Conservation (phyloP, 306 rosid genomes). For the Cicer judaicum region DNA sequence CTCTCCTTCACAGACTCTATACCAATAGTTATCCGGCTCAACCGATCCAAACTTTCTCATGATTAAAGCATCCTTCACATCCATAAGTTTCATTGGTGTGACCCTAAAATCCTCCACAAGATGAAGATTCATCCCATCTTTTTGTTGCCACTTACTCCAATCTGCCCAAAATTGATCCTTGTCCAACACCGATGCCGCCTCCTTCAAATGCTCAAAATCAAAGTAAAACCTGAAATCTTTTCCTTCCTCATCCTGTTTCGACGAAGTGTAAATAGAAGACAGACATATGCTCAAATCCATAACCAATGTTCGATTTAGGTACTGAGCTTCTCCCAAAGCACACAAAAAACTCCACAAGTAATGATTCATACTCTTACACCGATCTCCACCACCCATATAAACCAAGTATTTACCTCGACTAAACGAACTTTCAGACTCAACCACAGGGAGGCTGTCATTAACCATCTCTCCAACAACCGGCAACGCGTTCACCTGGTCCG, state of each 20-base stretch:
- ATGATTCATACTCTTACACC: conserved; percentile 98
- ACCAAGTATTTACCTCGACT: conserved; percentile 74
- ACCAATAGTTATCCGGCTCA: conserved; percentile 97
- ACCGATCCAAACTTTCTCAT: conserved; percentile 89
- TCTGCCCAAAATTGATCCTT: conserved; percentile 89
- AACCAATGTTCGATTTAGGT: conserved; percentile 92
- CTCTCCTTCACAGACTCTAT: conserved; percentile 97
- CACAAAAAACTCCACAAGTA: conserved; percentile 97
- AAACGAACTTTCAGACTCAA: conserved; percentile 86
- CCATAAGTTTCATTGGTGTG: conserved; percentile 87
- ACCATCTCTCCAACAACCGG: conserved; percentile 89
- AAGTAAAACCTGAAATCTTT: conserved; percentile 97
- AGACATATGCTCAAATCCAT: conserved; percentile 94
- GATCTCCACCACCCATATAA: conserved; percentile 82
- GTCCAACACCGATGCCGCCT: conserved; percentile 88
- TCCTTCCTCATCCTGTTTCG: conserved; percentile 86
- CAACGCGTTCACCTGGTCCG: conserved; percentile 50
- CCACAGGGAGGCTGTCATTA: conserved; percentile 82
- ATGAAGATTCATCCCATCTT: conserved; percentile 69
- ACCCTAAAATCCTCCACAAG: conserved; percentile 80
- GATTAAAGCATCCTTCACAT: conserved; percentile 73
- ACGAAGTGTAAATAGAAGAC: conserved; percentile 78
- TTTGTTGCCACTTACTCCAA: conserved; percentile 84
- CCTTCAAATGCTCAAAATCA: conserved; percentile 95
- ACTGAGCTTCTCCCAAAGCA: conserved; percentile 98